A percentile compares a stretch with the other conserved stretches of the same genome.
These are phyloP conservation scores for Yarrowia deformans DNA, from an alignment of 805 yeast genomes.

Conservation along the genomic window DNA sequence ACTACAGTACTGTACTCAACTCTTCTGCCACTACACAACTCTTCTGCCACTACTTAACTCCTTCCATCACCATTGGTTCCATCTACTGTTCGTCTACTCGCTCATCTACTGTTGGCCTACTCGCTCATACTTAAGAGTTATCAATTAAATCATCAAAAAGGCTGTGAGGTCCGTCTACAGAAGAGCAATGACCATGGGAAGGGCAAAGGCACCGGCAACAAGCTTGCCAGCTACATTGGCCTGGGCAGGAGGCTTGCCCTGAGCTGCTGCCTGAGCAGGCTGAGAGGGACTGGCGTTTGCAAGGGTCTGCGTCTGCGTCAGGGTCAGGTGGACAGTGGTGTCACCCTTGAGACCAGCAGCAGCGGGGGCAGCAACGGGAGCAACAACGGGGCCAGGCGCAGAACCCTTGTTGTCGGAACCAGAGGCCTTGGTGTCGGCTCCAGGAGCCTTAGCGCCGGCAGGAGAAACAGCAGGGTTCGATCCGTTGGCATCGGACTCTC, in stretches of 20 bases:
- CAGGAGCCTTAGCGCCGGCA: too few species aligned
- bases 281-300: neutral
- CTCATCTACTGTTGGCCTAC: too few species aligned
- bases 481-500: too few species aligned
- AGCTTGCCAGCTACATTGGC: constrained; percentile 9
- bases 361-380: too few species aligned
- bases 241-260: neutral
- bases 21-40: too few species aligned
- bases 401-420: too few species aligned
- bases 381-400: neutral
- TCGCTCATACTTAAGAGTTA: neutral
- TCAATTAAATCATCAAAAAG: neutral
- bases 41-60: too few species aligned
- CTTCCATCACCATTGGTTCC: too few species aligned
- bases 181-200: constrained; percentile 6
- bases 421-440: too few species aligned
- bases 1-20: too few species aligned
- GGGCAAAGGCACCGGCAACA: constrained; percentile 1
- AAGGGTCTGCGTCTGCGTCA: neutral
- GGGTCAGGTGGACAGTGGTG: neutral
- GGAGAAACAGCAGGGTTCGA: too few species aligned
- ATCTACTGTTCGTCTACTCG: too few species aligned
- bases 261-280: constrained; percentile 5
- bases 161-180: neutral
- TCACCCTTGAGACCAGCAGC: neutral